A percentile compares a stretch with the other conserved stretches of the same genome.
These are phyloP conservation scores for Begonia loranthoides DNA, from an alignment of 306 rosid genomes.

Conservation along the genomic window DNA sequence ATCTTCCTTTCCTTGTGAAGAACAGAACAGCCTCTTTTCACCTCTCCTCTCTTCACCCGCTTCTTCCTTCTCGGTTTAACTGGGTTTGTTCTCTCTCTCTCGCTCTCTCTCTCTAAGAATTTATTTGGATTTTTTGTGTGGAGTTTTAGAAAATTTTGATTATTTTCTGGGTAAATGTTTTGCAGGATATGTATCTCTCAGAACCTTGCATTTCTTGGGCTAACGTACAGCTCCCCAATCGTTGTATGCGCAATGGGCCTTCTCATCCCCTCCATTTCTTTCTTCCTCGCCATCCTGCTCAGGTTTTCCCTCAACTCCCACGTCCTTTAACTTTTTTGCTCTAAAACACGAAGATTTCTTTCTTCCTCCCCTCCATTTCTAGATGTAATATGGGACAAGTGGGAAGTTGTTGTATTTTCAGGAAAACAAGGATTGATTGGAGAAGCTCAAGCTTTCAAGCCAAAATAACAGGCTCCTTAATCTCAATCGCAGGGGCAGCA, in stretches of 20 bases:
- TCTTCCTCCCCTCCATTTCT: background rate
- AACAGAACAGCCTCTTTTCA: constrained; percentile 5
- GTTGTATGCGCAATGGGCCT: constrained; percentile 82
- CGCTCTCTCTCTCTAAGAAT: too few species aligned
- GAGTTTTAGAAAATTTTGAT: too few species aligned
- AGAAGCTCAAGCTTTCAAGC: constrained; percentile 32
- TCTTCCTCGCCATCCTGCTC: constrained; percentile 68
- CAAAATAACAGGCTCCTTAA: constrained; percentile 30
- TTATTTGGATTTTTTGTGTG: too few species aligned
- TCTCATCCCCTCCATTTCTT: constrained; percentile 78
- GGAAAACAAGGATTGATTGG: constrained; percentile 37
- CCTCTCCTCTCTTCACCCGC: background rate
- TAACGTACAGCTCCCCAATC: constrained; percentile 64
- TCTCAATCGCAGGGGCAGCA: constrained; percentile 44
- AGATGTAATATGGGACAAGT: too few species aligned
- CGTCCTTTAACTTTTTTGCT: background rate
- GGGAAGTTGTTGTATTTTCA: constrained; percentile 3
- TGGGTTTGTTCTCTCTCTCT: constrained; percentile 2
- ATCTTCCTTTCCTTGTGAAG: constrained; percentile 1
- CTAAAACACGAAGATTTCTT: background rate
- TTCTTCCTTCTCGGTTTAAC: constrained; percentile 6
- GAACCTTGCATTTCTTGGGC: constrained; percentile 69
- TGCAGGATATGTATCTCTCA: constrained; percentile 51
- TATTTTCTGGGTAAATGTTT: background rate
- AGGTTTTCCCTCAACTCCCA: constrained; percentile 17